phyloP scores from a whole-genome alignment of 176 grass and related monocot genomes.

The Aegilops tauschii region DNA sequence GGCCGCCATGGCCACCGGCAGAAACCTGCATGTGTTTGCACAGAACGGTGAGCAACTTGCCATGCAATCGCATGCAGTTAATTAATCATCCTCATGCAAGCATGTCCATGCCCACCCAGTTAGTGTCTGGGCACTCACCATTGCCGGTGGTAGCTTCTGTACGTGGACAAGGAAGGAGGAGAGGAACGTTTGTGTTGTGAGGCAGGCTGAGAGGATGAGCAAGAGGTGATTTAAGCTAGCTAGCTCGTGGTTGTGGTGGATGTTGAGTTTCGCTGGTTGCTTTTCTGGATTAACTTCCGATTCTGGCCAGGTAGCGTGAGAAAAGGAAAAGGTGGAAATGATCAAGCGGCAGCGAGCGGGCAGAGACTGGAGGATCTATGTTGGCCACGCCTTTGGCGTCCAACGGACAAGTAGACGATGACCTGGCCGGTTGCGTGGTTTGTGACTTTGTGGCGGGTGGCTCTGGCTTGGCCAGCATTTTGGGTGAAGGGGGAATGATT shows the following conservation, averaged over 20 bases:
- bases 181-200: conserved; percentile 24
- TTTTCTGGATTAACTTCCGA: neutral
- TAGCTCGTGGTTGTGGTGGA: neutral
- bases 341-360: neutral
- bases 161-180: neutral
- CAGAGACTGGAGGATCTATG: neutral
- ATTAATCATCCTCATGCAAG: neutral
- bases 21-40: conserved; percentile 40
- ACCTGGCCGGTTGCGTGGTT: neutral
- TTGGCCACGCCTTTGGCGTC: neutral
- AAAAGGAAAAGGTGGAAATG: neutral
- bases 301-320: neutral
- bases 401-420: conserved; percentile 14
- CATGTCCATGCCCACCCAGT: neutral
- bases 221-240: conserved; percentile 11
- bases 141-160: neutral
- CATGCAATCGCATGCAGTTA: neutral
- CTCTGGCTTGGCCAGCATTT: neutral
- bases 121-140: neutral
- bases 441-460: neutral
- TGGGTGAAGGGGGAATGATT: neutral
- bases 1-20: conserved; percentile 36
- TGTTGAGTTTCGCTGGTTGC: neutral
- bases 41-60: neutral
- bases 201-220: neutral